A percentile compares a stretch with the other conserved stretches of the same genome.
Evolutionary conservation across 2,329 filamentous ascomycete genomes (phyloP).

Genomic region (Cercospora janseana): DNA sequence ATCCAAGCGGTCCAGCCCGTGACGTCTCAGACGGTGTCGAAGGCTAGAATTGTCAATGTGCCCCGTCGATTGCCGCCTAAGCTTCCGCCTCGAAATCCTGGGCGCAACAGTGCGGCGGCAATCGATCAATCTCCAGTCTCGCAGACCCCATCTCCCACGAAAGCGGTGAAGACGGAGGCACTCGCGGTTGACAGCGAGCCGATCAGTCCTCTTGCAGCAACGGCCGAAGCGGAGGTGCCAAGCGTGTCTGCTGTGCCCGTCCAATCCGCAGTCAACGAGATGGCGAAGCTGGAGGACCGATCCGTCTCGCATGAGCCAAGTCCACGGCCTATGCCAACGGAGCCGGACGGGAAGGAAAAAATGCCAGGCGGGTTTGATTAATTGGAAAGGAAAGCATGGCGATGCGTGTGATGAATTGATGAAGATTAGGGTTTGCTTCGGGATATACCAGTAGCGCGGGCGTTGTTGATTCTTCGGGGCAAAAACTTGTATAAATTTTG

Average conservation of each 20-base stretch:
- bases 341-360: conserved; percentile 21
- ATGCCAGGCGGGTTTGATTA: conserved; percentile 39
- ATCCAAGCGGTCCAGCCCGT: conserved; percentile 64
- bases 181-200: too few relatives aligned
- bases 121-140: conserved; percentile 32
- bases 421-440: neutral
- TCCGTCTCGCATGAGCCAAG: neutral
- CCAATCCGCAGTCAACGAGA: too few relatives aligned
- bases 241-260: too few relatives aligned
- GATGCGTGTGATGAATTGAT: conserved; percentile 3
- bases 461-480: too few relatives aligned
- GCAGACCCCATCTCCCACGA: conserved; percentile 9
- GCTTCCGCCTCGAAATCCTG: conserved; percentile 73
- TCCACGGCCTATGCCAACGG: neutral
- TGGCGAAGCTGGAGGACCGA: neutral
- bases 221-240: neutral
- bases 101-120: conserved; percentile 42
- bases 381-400: neutral
- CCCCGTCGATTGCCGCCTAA: conserved; percentile 76
- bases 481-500: too few relatives aligned
- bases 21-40: conserved; percentile 48
- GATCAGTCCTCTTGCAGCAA: neutral
- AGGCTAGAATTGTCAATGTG: conserved; percentile 80
- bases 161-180: neutral
- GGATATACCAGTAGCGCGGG: neutral